These are phyloP conservation scores for Orbilia brochopaga DNA, from an alignment of 2,329 filamentous ascomycete genomes.

Conservation along the genomic window DNA sequence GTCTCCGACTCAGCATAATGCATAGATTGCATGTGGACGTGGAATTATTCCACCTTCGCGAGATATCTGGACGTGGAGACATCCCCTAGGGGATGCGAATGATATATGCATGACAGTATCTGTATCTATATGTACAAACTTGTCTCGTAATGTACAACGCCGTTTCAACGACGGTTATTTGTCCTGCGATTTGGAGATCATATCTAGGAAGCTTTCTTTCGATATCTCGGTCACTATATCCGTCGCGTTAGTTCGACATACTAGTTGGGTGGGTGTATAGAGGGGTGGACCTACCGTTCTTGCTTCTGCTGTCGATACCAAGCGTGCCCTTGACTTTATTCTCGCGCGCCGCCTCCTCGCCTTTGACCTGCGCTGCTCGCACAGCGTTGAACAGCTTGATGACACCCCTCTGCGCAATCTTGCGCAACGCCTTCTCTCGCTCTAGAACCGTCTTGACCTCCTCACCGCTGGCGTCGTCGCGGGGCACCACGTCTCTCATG, in stretches of 20 bases:
- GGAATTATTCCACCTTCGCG: not conserved
- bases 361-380: conserved; percentile 87
- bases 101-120: not conserved
- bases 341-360: conserved; percentile 74
- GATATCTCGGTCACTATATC: conserved; percentile 83
- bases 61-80: too few relatives aligned
- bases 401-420: conserved; percentile 62
- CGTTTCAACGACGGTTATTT: conserved; percentile 12
- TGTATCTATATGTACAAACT: not conserved
- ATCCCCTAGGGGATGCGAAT: not conserved
- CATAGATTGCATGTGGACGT: not conserved
- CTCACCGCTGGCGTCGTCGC: conserved; percentile 57
- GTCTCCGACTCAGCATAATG: not conserved
- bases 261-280: not conserved
- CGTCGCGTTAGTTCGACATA: not conserved
- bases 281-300: conserved; percentile 63
- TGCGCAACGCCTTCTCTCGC: conserved; percentile 57
- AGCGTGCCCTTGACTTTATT: conserved; percentile 75
- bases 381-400: conserved; percentile 97
- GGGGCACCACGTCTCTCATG: conserved; percentile 78
- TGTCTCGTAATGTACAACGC: not conserved
- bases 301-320: conserved; percentile 78
- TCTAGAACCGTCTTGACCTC: conserved; percentile 63
- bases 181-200: conserved; percentile 65
- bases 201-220: conserved; percentile 91